phyloP scores from a whole-genome alignment of 2,329 filamentous ascomycete species.

The Neurospora sp. region DNA sequence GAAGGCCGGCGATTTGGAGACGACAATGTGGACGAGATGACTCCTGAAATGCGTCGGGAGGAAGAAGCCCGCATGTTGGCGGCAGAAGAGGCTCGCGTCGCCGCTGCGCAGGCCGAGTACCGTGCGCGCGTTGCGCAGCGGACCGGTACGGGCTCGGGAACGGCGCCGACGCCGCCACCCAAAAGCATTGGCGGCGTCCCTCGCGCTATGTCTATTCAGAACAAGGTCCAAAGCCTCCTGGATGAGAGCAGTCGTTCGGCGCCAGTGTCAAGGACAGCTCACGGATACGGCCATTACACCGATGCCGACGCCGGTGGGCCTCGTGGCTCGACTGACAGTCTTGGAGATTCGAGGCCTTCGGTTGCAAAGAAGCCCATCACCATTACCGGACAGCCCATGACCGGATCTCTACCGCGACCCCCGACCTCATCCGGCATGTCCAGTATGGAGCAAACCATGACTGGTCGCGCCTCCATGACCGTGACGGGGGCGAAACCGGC shows the following conservation, averaged over 20 bases:
- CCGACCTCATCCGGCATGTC: background rate
- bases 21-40: conserved; percentile 40
- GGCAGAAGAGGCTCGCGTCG: conserved; percentile 84
- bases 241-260: conserved; percentile 62
- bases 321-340: conserved; percentile 23
- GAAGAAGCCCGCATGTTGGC: conserved; percentile 72
- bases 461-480: background rate
- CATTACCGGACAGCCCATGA: conserved; percentile 17
- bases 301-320: conserved; percentile 35
- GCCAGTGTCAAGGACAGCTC: conserved; percentile 59
- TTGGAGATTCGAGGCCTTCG: conserved; percentile 23
- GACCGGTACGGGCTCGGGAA: conserved; percentile 19
- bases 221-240: conserved; percentile 76
- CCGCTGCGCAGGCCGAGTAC: conserved; percentile 82
- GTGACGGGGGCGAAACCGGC: conserved; percentile 30
- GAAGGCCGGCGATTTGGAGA: conserved; percentile 59
- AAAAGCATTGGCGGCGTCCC: conserved; percentile 50
- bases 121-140: conserved; percentile 60
- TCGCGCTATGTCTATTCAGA: conserved; percentile 78
- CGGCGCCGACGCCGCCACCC: conserved; percentile 33
- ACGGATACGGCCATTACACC: conserved; percentile 84
- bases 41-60: conserved; percentile 83
- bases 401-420: conserved; percentile 9
- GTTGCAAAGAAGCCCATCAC: conserved; percentile 43
- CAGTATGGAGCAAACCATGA: conserved; percentile 1